Conservation (phyloP, 768 basidiomycete genomes). For the Calocybe indica region DNA sequence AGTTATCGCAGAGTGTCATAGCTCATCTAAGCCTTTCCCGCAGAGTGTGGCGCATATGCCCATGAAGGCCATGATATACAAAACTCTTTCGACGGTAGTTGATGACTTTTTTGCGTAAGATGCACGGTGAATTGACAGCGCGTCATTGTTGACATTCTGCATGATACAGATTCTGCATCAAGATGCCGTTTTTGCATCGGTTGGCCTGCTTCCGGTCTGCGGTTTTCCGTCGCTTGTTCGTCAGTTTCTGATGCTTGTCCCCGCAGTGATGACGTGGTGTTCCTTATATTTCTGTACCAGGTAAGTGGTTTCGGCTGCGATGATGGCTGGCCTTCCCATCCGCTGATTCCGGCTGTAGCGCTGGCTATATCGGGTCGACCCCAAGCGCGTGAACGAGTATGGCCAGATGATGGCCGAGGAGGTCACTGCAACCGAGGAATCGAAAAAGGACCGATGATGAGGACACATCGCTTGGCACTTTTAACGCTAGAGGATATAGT, state of each 20-base stretch:
- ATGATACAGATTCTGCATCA: conserved; percentile 75
- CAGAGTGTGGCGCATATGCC: conserved; percentile 97
- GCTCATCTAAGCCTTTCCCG: conserved; percentile 3
- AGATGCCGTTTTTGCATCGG: conserved; percentile 94
- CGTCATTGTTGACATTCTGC: conserved; percentile 7
- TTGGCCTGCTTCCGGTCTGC: conserved; percentile 73
- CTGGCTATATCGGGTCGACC: conserved; percentile 97
- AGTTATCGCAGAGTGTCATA: conserved; percentile 1
- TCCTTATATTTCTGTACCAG: conserved; percentile 91
- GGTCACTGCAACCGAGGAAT: conserved; percentile 36
- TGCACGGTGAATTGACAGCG: conserved; percentile 4
- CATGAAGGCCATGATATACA: conserved; percentile 98
- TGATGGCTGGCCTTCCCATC: not conserved
- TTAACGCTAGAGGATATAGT: not conserved
- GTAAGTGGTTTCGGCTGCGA: conserved; percentile 31
- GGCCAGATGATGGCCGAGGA: conserved; percentile 72
- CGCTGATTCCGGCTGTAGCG: conserved; percentile 44
- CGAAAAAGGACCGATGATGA: conserved; percentile 51
- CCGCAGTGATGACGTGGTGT: conserved; percentile 76
- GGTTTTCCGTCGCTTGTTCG: conserved; percentile 11
- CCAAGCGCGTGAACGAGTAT: conserved; percentile 93
- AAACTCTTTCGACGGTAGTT: conserved; percentile 83
- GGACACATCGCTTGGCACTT: conserved; percentile 1
- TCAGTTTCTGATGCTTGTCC: not conserved
- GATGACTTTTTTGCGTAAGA: conserved; percentile 90